Evolutionary conservation across 2,329 filamentous ascomycete species (phyloP).

Genomic region (Talaromyces sp.): DNA sequence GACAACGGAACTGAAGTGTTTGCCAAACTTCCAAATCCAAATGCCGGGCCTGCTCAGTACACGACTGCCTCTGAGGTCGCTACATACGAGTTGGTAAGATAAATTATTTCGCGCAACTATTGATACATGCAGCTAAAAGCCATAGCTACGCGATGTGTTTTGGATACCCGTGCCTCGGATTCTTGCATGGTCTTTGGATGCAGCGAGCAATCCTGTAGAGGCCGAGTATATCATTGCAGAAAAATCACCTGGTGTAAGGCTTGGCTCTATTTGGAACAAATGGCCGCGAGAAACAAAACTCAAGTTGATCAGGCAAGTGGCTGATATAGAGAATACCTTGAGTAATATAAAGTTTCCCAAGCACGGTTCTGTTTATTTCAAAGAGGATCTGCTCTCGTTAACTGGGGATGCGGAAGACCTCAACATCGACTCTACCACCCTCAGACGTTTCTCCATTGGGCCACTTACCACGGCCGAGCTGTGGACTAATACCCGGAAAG

Average conservation of each 20-base stretch:
- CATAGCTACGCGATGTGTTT: slow-evolving; percentile 26
- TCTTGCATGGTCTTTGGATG: slow-evolving; percentile 21
- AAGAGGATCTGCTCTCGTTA: not conserved
- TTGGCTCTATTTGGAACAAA: slow-evolving; percentile 25
- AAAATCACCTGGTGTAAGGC: slow-evolving; percentile 23
- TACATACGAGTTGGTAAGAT: slow-evolving; percentile 19
- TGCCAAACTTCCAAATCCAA: slow-evolving; percentile 19
- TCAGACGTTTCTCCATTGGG: slow-evolving; percentile 33
- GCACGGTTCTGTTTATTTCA: slow-evolving; percentile 26
- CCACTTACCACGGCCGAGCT: slow-evolving; percentile 29
- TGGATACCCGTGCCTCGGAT: slow-evolving; percentile 28
- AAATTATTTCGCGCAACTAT: slow-evolving; percentile 3
- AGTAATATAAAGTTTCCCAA: slow-evolving; percentile 24
- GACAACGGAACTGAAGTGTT: slow-evolving; percentile 17
- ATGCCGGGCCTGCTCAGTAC: slow-evolving; percentile 15
- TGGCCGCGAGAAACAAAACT: slow-evolving; percentile 23
- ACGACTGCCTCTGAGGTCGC: slow-evolving; percentile 20
- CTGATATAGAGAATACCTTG: slow-evolving; percentile 26
- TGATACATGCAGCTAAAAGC: not conserved
- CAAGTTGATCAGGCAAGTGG: slow-evolving; percentile 23
- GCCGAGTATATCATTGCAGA: slow-evolving; percentile 29
- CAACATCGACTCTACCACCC: slow-evolving; percentile 15
- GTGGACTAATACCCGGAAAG: slow-evolving; percentile 27
- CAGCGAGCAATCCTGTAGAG: slow-evolving; percentile 23
- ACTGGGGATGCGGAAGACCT: slow-evolving; percentile 19